Percentiles rank a stretch among this genome's conserved stretches.
Evolutionary conservation across 805 yeast species (phyloP).

Genomic region (Saturnispora gosingensis): DNA sequence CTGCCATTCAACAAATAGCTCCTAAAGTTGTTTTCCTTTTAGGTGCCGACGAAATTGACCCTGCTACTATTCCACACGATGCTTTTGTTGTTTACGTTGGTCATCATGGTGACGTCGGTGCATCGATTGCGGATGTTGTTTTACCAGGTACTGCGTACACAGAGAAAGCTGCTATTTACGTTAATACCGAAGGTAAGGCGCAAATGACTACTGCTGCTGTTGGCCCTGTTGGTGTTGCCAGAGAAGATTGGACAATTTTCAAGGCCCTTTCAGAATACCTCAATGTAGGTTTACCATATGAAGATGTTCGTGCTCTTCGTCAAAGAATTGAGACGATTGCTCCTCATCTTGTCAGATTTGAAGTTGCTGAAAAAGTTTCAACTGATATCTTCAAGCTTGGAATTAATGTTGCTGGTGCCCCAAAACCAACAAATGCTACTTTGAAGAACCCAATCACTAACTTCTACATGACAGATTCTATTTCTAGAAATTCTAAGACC

Average conservation of each 20-base stretch:
- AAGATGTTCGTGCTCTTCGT: slow-evolving; percentile 59
- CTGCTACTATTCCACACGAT: slow-evolving; percentile 65
- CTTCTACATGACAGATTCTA: slow-evolving; percentile 83
- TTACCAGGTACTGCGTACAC: slow-evolving; percentile 86
- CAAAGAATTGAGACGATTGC: slow-evolving; percentile 66
- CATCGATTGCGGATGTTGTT: slow-evolving; percentile 78
- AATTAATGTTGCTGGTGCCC: slow-evolving; percentile 32
- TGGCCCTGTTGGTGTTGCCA: slow-evolving; percentile 79
- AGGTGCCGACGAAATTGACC: slow-evolving; percentile 74
- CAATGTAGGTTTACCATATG: slow-evolving; percentile 64
- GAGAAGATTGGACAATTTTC: slow-evolving; percentile 86
- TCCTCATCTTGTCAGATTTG: slow-evolving; percentile 72
- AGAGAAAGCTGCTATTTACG: slow-evolving; percentile 75
- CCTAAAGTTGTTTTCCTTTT: slow-evolving; percentile 74
- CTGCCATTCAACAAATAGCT: slow-evolving; percentile 37
- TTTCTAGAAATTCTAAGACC: slow-evolving; percentile 79
- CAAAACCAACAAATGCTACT: slow-evolving; percentile 30
- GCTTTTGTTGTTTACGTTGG: slow-evolving; percentile 88
- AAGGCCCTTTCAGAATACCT: slow-evolving; percentile 77
- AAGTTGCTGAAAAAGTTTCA: slow-evolving; percentile 61
- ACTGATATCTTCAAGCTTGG: slow-evolving; percentile 49
- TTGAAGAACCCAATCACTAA: slow-evolving; percentile 68
- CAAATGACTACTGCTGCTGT: slow-evolving; percentile 82
- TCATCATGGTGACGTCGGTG: slow-evolving; percentile 87
- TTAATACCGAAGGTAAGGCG: slow-evolving; percentile 85